These are phyloP conservation scores for Dipteronia dyeriana DNA, from an alignment of 345 rosid genomes.

Conservation along the genomic window DNA sequence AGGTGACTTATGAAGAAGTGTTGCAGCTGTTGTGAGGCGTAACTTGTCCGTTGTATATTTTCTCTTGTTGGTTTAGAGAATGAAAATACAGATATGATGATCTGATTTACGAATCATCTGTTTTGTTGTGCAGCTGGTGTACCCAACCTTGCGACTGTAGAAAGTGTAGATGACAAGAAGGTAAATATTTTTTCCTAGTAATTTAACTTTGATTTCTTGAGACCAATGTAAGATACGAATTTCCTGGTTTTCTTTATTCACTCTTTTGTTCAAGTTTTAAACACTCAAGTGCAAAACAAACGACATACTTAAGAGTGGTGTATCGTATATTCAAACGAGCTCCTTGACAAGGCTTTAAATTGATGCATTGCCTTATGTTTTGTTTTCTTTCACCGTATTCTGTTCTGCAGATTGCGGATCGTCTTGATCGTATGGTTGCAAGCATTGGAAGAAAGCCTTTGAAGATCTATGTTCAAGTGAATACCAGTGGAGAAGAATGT, in stretches of 20 bases:
- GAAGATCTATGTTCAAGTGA: constrained; percentile 88
- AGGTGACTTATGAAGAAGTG: not conserved
- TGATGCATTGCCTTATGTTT: constrained; percentile 6
- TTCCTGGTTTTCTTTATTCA: not conserved
- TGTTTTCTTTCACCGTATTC: not conserved
- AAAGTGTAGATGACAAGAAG: constrained; percentile 89
- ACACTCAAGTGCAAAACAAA: not conserved
- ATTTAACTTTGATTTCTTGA: not conserved
- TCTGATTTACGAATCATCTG: not conserved
- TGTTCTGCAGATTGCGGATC: constrained; percentile 77
- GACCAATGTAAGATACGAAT: not conserved
- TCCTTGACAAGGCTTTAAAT: not conserved
- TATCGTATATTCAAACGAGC: not conserved
- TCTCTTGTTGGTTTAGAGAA: not conserved
- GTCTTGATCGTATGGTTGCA: constrained; percentile 67
- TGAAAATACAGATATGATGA: not conserved
- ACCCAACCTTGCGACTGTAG: constrained; percentile 85
- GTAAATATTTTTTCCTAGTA: constrained; percentile 29
- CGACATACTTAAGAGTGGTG: not conserved
- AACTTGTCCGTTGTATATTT: not conserved
- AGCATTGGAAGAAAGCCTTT: constrained; percentile 76
- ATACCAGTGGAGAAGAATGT: constrained; percentile 99
- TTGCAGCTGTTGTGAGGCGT: not conserved
- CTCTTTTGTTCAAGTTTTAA: not conserved
- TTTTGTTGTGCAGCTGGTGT: constrained; percentile 65